These are phyloP conservation scores for Pachysandra terminalis DNA, from an alignment of 164 flowering plant genomes.

Conservation along the genomic window DNA sequence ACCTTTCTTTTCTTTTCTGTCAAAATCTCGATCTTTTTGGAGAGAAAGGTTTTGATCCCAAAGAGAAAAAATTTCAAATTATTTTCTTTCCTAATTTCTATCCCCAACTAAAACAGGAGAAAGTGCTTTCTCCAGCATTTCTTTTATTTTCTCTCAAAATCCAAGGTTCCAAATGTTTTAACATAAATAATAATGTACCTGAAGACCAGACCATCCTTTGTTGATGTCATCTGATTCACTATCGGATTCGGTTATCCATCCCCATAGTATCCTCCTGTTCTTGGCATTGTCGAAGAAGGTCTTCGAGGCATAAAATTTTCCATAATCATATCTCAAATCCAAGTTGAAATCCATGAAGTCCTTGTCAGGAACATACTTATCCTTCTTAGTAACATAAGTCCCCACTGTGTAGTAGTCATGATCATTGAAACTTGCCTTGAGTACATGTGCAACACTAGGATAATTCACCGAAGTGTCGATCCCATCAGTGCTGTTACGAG, in stretches of 20 bases:
- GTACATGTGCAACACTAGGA: slow-evolving; percentile 39
- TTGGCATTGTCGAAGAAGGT: slow-evolving; percentile 40
- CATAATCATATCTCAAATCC: slow-evolving; percentile 52
- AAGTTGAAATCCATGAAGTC: slow-evolving; percentile 20
- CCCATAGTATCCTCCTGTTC: slow-evolving; percentile 51
- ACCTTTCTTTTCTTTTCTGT: no score
- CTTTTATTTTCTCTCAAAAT: no score
- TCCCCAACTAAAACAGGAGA: no score
- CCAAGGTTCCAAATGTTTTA: no score
- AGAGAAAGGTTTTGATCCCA: no score
- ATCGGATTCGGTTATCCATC: slow-evolving; percentile 39
- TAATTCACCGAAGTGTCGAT: slow-evolving; percentile 38
- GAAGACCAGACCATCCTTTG: slow-evolving; percentile 34
- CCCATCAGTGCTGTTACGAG: slow-evolving; percentile 20
- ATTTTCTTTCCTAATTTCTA: no score
- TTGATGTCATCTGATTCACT: background rate
- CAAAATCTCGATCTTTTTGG: no score
- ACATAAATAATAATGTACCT: no score
- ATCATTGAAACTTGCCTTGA: slow-evolving; percentile 38
- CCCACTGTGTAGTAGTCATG: slow-evolving; percentile 45
- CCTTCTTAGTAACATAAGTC: slow-evolving; percentile 24
- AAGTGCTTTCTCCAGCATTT: no score
- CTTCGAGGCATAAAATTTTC: slow-evolving; percentile 61
- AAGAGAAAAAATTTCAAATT: no score
- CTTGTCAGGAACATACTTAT: slow-evolving; percentile 26